Conservation (phyloP, 306 rosid genomes). For the Castanea crenata region DNA sequence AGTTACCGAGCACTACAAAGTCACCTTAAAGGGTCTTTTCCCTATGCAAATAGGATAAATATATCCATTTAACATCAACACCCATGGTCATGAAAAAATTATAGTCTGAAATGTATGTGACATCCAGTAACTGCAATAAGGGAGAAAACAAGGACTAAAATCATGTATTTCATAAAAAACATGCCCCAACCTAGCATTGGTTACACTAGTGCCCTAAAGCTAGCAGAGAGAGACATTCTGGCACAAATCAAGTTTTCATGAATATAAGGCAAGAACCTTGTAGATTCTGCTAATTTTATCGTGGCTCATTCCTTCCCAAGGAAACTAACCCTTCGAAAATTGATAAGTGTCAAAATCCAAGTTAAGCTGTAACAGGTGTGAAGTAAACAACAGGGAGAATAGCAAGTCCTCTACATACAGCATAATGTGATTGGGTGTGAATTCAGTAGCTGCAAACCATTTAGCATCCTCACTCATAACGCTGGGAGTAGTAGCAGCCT, state of each 20-base stretch:
- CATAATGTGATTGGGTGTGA: no score
- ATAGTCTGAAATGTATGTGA: not conserved
- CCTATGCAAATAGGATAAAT: no score
- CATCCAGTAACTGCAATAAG: not conserved
- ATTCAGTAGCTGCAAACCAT: no score
- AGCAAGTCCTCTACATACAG: no score
- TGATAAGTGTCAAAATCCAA: not conserved
- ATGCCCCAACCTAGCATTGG: not conserved
- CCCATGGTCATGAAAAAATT: not conserved
- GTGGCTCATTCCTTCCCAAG: not conserved
- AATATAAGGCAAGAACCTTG: not conserved
- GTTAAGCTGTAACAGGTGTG: no score
- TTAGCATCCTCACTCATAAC: no score
- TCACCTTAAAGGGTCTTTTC: not conserved
- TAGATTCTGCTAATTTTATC: not conserved
- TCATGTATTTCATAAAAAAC: not conserved
- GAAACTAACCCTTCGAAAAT: not conserved
- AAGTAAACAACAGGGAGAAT: no score
- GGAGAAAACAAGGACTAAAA: not conserved
- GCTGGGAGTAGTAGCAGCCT: no score
- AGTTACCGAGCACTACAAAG: not conserved
- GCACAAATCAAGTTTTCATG: not conserved
- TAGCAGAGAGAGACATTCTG: not conserved
- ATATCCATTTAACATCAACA: not conserved
- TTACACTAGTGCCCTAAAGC: not conserved